Evolutionary conservation across 768 basidiomycete species (phyloP), one percentile per base, ranked within the genome.

Genomic region (Trametes coccinea): DNA sequence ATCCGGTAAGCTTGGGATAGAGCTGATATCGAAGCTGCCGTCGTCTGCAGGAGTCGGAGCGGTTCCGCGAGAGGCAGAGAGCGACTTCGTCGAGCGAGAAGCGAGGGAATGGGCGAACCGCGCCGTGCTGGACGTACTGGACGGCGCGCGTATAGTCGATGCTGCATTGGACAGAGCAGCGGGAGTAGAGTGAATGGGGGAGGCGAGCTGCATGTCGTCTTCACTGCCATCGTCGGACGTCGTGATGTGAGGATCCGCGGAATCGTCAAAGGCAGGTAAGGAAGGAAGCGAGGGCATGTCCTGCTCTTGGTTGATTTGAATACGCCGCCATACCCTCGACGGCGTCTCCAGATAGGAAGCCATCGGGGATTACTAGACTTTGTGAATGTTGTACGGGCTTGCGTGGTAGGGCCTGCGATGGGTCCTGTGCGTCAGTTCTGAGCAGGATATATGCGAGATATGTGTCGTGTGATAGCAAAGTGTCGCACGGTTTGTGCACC

Each of bases 201-300:
- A 64, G 3, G 58, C 53, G 8, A 87, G 76, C 5, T 87, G 88
- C 10, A 80, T 74, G 8, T 77, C 75, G 11, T 80, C 72, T 54
- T 77, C 70, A 33, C 75, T 73, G 41, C 50, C 59, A 17, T 61
- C 61, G 16, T 80, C 76, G 46, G 80, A 79, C 37, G 79, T 76
- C 29, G 74, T 76, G 3, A 64, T 66, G 71, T 74, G 50, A 76
- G 46, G 79, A 75, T 77, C 77, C 4, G 71, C 77, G 17, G 86
- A 88, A 66, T 89, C 84, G 33, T 92, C 90, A 68, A 89, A 87
- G 1, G 69, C 78, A 6, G 90, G 89, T 11, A 93, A 73, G 3
- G 90, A 90, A 2, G 92, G 92, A 2, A 94, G 77, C 33, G 92
- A 93, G 9, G 92, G 89, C 79, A 93, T 88, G 64, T 92, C 90